Base-by-base conservation (phyloP, 495 filamentous ascomycete species). In the Schizothecium vesticola region DNA sequence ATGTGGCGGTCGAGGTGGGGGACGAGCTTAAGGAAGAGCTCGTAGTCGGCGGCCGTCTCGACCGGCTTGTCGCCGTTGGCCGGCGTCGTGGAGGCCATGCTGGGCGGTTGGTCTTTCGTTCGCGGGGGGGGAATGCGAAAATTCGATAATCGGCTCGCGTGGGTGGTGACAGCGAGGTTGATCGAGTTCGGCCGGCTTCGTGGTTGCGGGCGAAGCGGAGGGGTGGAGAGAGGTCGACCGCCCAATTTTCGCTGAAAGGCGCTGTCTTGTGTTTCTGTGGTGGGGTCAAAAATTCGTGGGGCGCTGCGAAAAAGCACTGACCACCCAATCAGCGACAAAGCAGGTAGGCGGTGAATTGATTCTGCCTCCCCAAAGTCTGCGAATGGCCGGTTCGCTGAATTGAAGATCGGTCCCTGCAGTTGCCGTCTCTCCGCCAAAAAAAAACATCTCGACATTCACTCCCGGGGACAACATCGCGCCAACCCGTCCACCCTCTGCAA, bases 1-100 rank as follows among this genome's bases (percentile, higher is more conserved):
- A 98, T 83, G 81, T 99, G 95, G 64, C 96, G 90, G 85, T 98
- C 96, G 80, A 99, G 91, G 77, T 97, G 88, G 60, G 90, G 89
- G 73, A 97, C 90, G 72, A 99, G 82, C 79, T 95, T 94, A 71
- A 91, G 91, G 61, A 97, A 83, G 59, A 98, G 75, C 81, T 96
- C 91, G 84, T 96, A 82, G 82, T 82, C 77, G 87, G 80, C 68
- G 16, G 43, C 43, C 43, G 43, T 51, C 43, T 51, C 73, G 84
- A 82, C 80, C 65, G 84, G 78, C 70, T 80, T 56, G 43, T 84
- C 43, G 76, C 86, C 87, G 81, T 89, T 74, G 67, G 72, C 43
- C 19, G 16, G 86, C 70, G 91, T 33, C 33, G 69, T 68, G 69
- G 72, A 69, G 68, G 72, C 72, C 75, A 77, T 77, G 61, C 31